These are phyloP conservation scores for Nakazawaea holstii DNA, from an alignment of 805 yeast species.

Conservation along the genomic window DNA sequence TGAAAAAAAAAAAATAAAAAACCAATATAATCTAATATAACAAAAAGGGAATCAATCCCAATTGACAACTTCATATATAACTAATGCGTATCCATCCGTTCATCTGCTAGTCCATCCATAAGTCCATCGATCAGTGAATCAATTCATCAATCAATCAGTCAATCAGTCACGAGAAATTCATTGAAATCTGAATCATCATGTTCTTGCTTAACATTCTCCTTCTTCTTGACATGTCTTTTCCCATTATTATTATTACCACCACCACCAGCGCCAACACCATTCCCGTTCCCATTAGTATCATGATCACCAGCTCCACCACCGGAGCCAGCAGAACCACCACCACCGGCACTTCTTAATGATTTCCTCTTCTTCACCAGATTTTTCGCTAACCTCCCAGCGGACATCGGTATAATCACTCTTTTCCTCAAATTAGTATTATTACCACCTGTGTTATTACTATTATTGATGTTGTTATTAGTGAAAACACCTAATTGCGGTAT, in stretches of 20 bases:
- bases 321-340: too few species aligned
- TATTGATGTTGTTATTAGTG: not conserved
- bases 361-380: not conserved
- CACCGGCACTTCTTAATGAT: not conserved
- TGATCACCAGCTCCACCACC: not conserved
- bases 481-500: conserved; percentile 1
- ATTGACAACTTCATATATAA: too few species aligned
- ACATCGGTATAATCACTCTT: not conserved
- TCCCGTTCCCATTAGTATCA: not conserved
- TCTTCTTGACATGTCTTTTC: not conserved
- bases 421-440: too few species aligned
- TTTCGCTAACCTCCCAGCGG: not conserved
- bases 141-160: not conserved
- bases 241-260: not conserved
- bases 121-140: too few species aligned
- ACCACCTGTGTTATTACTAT: not conserved
- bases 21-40: too few species aligned
- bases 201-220: not conserved
- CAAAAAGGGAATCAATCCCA: too few species aligned
- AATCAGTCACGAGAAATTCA: not conserved
- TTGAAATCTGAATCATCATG: not conserved
- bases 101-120: too few species aligned
- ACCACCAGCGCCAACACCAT: not conserved
- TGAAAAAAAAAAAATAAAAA: too few species aligned
- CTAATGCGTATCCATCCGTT: too few species aligned